Percentiles rank a stretch among this genome's conserved stretches.
phyloP scores from a whole-genome alignment of 495 filamentous ascomycete genomes.

The Tuber indicum region DNA sequence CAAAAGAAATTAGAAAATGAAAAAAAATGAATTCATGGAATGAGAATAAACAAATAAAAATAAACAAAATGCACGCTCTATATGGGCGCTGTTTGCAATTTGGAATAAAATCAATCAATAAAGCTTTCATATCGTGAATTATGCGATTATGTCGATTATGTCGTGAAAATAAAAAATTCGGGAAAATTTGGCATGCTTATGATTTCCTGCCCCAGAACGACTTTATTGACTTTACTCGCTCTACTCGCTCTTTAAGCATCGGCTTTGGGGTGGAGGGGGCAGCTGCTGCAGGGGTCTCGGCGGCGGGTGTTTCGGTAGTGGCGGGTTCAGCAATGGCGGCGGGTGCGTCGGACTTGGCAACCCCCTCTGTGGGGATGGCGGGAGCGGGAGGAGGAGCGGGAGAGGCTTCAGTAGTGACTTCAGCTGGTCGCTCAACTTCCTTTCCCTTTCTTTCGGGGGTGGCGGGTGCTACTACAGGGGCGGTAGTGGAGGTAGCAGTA shows the following conservation, averaged over 20 bases:
- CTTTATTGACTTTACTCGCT: constrained; percentile 24
- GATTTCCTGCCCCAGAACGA: constrained; percentile 18
- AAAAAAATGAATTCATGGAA: constrained; percentile 30
- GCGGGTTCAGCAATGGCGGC: constrained; percentile 22
- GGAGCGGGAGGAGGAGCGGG: constrained; percentile 37
- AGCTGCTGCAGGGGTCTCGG: constrained; percentile 19
- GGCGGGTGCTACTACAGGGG: constrained; percentile 46
- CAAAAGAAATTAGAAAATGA: constrained; percentile 20
- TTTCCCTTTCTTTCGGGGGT: constrained; percentile 42
- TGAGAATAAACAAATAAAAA: constrained; percentile 14
- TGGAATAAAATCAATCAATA: constrained; percentile 17
- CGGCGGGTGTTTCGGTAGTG: constrained; percentile 43
- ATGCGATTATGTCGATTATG: background rate
- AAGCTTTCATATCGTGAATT: constrained; percentile 21
- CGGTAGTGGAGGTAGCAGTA: constrained; percentile 45
- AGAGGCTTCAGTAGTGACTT: constrained; percentile 41
- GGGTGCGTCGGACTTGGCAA: constrained; percentile 6
- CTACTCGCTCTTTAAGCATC: constrained; percentile 30
- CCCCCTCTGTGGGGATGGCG: constrained; percentile 41
- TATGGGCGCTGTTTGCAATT: constrained; percentile 35
- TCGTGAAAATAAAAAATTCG: background rate
- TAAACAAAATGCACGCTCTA: constrained; percentile 40
- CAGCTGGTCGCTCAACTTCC: constrained; percentile 35
- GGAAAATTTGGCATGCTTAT: background rate
- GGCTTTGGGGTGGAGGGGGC: constrained; percentile 33